Conservation (phyloP, 345 rosid species). For the Eutrema yunnanense region DNA sequence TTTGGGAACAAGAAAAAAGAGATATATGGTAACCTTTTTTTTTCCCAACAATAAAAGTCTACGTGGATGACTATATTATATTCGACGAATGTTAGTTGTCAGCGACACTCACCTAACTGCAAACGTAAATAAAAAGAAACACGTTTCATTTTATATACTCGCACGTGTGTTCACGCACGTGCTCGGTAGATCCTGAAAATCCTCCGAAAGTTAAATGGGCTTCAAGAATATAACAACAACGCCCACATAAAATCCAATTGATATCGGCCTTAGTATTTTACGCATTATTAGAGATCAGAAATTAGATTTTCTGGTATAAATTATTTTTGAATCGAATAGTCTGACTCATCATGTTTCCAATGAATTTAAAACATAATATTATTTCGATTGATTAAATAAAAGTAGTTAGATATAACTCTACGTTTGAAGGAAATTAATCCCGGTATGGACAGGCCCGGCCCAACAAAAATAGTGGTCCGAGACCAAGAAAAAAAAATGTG, state of each 20-base stretch:
- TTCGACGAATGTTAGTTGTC: background rate
- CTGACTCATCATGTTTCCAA: too few relatives aligned
- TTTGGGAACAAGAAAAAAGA: background rate
- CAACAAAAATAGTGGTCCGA: too few relatives aligned
- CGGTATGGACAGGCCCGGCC: too few relatives aligned
- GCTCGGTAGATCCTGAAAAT: background rate
- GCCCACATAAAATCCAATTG: background rate
- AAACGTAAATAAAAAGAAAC: slow-evolving; percentile 1
- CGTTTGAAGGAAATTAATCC: too few relatives aligned
- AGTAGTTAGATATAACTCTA: too few relatives aligned
- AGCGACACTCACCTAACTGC: slow-evolving; percentile 30
- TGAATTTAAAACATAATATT: too few relatives aligned
- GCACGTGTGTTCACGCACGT: background rate
- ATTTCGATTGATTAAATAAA: too few relatives aligned
- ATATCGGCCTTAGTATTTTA: slow-evolving; percentile 8
- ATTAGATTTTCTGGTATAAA: too few relatives aligned
- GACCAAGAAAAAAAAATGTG: too few relatives aligned
- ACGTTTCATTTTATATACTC: slow-evolving; percentile 13
- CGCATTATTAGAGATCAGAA: too few relatives aligned
- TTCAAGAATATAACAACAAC: background rate
- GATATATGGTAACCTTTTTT: background rate
- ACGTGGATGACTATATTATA: background rate
- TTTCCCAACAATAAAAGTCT: background rate
- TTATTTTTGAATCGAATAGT: too few relatives aligned
- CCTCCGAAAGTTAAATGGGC: slow-evolving; percentile 1